Evolutionary conservation across 345 rosid genomes (phyloP), one percentile per base, ranked within the genome.

Genomic region (Ceriops zippeliana): DNA sequence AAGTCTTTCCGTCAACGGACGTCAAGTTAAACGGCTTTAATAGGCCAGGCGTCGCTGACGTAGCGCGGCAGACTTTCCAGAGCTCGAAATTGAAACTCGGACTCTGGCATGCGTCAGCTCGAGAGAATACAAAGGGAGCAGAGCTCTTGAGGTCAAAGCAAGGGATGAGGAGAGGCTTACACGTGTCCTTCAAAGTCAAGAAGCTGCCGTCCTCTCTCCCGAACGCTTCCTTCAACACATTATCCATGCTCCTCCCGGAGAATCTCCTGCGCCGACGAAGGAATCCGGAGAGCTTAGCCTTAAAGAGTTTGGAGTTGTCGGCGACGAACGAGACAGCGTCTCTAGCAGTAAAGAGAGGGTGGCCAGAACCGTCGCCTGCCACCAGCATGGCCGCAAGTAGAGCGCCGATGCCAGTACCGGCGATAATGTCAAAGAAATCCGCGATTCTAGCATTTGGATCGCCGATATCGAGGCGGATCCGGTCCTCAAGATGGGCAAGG

Each of bases 71-170:
- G 37, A 86, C 96, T 78, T 85, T 85, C 96, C 96, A 91, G 21
- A 91, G 92, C 63, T 87, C 96, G 77, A 95, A 95, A 79, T 95
- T 83, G 79, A 89, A 95, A 85, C 93, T 91, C 2, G 89, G 81
- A 3, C 95, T 87, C 81, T 91, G 96, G 10, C 88, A 78, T 32
- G 97, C 97, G 85, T 86, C 99, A 77, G 97, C 96, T 65, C 93
- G 85, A 63, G 99, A 95, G 89, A 95, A 95, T 52, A 95, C 99
- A 79, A 95, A 95, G 49, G 99, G 99, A 46, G 97, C 97, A 2
- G 90, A 83, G 76, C 91, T 89, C 58, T 86, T 86, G 65, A 91
- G 91, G 80, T 95, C 99, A 70, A 87, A 95, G 85, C 97, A 95
- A 31, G 99, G 99, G 60, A 95, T 86, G 4, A 91, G 96, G 64